Evolutionary conservation across 2,329 filamentous ascomycete species (phyloP).

Genomic region (Thielaviopsis populi): DNA sequence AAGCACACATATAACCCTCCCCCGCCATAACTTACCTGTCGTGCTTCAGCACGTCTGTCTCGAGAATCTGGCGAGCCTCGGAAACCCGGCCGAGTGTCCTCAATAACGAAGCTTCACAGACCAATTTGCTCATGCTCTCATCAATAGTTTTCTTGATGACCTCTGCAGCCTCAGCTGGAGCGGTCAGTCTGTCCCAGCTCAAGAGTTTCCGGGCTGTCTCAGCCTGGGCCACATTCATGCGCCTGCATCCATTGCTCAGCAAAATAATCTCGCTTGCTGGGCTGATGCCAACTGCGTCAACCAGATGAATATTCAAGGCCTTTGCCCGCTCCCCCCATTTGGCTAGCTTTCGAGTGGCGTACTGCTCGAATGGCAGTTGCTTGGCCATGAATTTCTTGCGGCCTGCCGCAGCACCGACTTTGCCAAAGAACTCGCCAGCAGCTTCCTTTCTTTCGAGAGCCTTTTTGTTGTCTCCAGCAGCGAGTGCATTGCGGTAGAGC

Average conservation of each 20-base stretch:
- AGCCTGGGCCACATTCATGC: conserved; percentile 55
- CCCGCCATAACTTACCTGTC: conserved; percentile 36
- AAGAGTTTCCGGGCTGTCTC: conserved; percentile 48
- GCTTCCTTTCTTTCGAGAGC: conserved; percentile 43
- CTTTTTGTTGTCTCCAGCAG: conserved; percentile 25
- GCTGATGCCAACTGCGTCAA: conserved; percentile 66
- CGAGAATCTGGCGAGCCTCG: conserved; percentile 50
- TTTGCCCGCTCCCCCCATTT: conserved; percentile 77
- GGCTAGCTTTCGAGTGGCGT: conserved; percentile 64
- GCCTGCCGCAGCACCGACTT: conserved; percentile 58
- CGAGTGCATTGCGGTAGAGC: conserved; percentile 52
- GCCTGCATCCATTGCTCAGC: conserved; percentile 79
- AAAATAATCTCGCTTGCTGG: conserved; percentile 86
- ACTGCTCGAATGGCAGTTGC: conserved; percentile 79
- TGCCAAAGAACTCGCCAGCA: conserved; percentile 55
- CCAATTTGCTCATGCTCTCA: conserved; percentile 47
- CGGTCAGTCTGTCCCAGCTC: conserved; percentile 47
- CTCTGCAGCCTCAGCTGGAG: conserved; percentile 22
- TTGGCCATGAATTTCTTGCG: conserved; percentile 83
- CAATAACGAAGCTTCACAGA: conserved; percentile 52
- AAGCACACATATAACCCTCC: rapidly evolving
- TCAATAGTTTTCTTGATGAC: conserved; percentile 40
- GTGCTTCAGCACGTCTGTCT: conserved; percentile 48
- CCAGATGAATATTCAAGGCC: conserved; percentile 48
- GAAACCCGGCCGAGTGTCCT: conserved; percentile 46